Conservation (phyloP, 1,139 yeast genomes). For the Yamadazyma blattariae region DNA sequence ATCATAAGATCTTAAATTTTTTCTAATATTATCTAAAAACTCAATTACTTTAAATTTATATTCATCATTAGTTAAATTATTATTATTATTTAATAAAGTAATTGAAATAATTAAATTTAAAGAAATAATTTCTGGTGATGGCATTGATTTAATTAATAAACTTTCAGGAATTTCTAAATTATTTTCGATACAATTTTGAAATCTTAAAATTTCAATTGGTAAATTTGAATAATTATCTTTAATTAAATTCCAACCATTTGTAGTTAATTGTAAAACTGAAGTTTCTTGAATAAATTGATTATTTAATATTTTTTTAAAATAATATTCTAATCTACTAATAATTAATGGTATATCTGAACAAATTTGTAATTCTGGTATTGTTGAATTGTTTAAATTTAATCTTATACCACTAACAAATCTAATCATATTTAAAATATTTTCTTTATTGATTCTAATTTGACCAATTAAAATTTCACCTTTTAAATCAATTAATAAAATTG, state of each 20-base stretch:
- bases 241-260: slow-evolving; percentile 47
- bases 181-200: slow-evolving; percentile 30
- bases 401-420: slow-evolving; percentile 25
- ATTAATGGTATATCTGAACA: slow-evolving; percentile 32
- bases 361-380: slow-evolving; percentile 46
- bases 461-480: slow-evolving; percentile 33
- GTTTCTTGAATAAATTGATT: slow-evolving; percentile 17
- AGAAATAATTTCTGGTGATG: slow-evolving; percentile 40
- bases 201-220: slow-evolving; percentile 39
- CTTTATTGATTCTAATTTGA: slow-evolving; percentile 15
- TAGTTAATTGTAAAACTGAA: slow-evolving; percentile 47
- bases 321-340: slow-evolving; percentile 40
- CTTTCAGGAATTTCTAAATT: slow-evolving; percentile 39
- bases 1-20: slow-evolving; percentile 40
- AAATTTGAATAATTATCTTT: slow-evolving; percentile 21
- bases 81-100: slow-evolving; percentile 38
- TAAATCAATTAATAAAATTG: slow-evolving; percentile 33
- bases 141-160: slow-evolving; percentile 33
- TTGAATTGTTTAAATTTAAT: slow-evolving; percentile 37
- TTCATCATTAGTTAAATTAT: slow-evolving; percentile 28
- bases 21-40: slow-evolving; percentile 24
- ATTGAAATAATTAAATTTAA: slow-evolving; percentile 48
- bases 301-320: slow-evolving; percentile 18
- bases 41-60: slow-evolving; percentile 27
- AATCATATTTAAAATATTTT: slow-evolving; percentile 33